Conservation (phyloP, 2,329 filamentous ascomycete genomes). For the Colletotrichum truncatum region DNA sequence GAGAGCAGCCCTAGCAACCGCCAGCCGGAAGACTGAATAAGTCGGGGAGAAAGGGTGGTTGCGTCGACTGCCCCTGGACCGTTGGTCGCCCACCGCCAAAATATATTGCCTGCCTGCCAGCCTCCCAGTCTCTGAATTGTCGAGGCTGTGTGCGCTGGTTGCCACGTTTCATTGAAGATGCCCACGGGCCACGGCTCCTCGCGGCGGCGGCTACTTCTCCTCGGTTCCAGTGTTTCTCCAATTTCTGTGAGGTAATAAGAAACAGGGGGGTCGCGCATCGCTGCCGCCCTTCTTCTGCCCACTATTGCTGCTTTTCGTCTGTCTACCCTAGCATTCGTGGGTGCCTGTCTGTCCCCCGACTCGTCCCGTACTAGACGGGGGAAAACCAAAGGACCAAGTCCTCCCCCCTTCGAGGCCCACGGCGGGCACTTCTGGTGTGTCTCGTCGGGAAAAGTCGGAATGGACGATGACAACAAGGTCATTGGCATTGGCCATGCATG, state of each 20-base stretch:
- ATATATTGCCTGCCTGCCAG: not conserved
- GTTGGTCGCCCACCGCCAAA: conserved; percentile 4
- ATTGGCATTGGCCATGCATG: conserved; percentile 20
- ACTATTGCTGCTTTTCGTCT: not conserved
- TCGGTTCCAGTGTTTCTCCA: conserved; percentile 20
- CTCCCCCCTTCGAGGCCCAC: conserved; percentile 1
- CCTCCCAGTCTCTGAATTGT: not conserved
- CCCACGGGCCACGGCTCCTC: not conserved
- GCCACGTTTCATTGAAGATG: conserved; percentile 14
- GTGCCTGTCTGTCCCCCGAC: too few relatives aligned
- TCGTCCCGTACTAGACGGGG: conserved; percentile 15
- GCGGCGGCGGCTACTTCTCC: conserved; percentile 5
- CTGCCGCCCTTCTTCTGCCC: not conserved
- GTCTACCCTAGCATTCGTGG: not conserved
- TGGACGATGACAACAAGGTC: conserved; percentile 19
- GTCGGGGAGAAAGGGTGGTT: not conserved
- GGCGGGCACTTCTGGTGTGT: conserved; percentile 16
- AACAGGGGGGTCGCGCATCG: conserved; percentile 13
- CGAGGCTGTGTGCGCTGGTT: not conserved
- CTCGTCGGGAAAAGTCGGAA: conserved; percentile 28
- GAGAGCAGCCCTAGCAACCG: not conserved
- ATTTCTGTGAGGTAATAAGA: conserved; percentile 40
- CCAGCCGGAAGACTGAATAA: not conserved
- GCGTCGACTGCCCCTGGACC: too few relatives aligned
- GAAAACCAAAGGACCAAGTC: conserved; percentile 10